Base-by-base conservation (phyloP, 2,329 filamentous ascomycete genomes). In the Microdochium paspali region DNA sequence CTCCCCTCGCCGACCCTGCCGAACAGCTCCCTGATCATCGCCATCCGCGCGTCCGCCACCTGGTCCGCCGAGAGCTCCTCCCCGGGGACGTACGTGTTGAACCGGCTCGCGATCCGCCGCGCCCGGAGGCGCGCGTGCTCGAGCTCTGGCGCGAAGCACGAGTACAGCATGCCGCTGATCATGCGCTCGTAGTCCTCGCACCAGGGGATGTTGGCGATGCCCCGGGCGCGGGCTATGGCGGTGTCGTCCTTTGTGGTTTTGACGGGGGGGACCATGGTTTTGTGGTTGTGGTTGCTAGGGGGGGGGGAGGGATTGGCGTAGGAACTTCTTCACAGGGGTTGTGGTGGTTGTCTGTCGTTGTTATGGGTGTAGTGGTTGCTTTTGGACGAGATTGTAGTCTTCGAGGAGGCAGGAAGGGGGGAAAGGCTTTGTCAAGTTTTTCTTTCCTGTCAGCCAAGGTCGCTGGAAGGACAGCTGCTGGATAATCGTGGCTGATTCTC, bases 161-260 rank as follows among this genome's bases (percentile, higher is more conserved):
- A 64, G 62, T 82, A 79, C 76, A 81, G 66, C 66, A 82, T 77
- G 24, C 79, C 78, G 0, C 77, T 82, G 44, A 83, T 76, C 77
- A 83, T 82, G 56, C 75, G 77, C 56, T 82, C 76, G 47, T 81
- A 83, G 50, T 81, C 73, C 7, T 81, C 78, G 49, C 75, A 74
- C 67, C 73, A 77, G 0, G 77, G 77, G 2, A 74, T 65, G 50
- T 79, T 70, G 10, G 70, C 62, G 10, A 79, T 60, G 28, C 65
- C 66, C 53, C 66, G 72, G 15, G 76, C 74, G 24, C 65, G 61
- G 44, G 64, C 68, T 31, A 79, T 66, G 42, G 65, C 63, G 24
- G 62, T 61, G 1, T 57, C 49, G 47, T 76, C 65, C 50, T 74
- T 75, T 4, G 15, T 18, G 35, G 35, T 40, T 20, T 40, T 40